A percentile compares a stretch with the other conserved stretches of the same genome.
phyloP scores from a whole-genome alignment of 2,329 filamentous ascomycete genomes.

The Aspergillus pseudoglaucus region DNA sequence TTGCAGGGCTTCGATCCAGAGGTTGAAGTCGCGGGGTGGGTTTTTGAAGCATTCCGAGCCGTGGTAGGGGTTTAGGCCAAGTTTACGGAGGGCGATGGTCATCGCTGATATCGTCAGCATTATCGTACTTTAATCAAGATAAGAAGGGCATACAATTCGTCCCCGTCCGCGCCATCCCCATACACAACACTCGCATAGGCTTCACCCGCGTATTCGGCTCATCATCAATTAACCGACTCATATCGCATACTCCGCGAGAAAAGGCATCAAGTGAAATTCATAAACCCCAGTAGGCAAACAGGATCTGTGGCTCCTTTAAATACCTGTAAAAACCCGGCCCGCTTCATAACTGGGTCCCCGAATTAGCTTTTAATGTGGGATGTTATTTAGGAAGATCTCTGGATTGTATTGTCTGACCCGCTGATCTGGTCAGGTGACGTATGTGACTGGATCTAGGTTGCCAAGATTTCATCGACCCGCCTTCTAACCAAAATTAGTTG shows the following conservation, averaged over 20 bases:
- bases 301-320: too few species aligned
- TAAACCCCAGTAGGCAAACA: too few species aligned
- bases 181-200: conserved; percentile 1
- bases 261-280: too few species aligned
- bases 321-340: too few species aligned
- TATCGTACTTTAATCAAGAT: neutral
- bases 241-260: neutral
- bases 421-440: too few species aligned
- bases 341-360: too few species aligned
- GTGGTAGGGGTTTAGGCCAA: conserved; percentile 4
- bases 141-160: neutral
- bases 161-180: neutral
- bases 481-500: too few species aligned
- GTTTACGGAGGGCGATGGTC: conserved; percentile 1
- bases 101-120: neutral
- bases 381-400: neutral
- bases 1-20: conserved; percentile 6
- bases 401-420: too few species aligned
- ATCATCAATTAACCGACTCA: neutral
- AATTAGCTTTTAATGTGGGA: too few species aligned
- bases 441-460: too few species aligned
- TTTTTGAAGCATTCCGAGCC: conserved; percentile 6
- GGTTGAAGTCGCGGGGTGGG: conserved; percentile 5
- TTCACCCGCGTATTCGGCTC: neutral
- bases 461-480: too few species aligned